Percentiles rank a stretch among this genome's conserved stretches.
These are phyloP conservation scores for Phyllosticta citrichinensis DNA, from an alignment of 2,329 filamentous ascomycete genomes.

Conservation along the genomic window DNA sequence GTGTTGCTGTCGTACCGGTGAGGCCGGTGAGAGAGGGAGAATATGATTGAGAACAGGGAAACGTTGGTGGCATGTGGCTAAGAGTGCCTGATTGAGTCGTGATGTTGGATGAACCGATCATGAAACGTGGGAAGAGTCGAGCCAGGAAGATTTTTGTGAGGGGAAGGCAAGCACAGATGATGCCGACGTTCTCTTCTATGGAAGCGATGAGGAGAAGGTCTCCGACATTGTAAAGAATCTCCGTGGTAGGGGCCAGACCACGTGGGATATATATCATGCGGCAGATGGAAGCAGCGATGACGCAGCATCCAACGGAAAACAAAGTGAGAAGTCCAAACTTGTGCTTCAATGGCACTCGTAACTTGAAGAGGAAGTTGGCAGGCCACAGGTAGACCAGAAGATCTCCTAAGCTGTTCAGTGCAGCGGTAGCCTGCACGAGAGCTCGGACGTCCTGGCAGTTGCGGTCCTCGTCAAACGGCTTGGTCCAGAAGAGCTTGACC, in stretches of 20 bases:
- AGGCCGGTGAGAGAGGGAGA: background rate
- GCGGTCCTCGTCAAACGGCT: background rate
- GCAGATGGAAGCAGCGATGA: slow-evolving; percentile 1
- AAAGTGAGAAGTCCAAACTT: slow-evolving; percentile 12
- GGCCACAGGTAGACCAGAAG: slow-evolving; percentile 15
- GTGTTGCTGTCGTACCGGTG: background rate
- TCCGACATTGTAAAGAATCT: slow-evolving; percentile 15
- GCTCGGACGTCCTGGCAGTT: slow-evolving; percentile 11
- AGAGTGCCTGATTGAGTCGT: background rate
- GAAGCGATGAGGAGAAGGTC: slow-evolving; percentile 19
- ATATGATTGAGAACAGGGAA: background rate
- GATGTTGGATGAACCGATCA: background rate
- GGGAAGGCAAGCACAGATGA: slow-evolving; percentile 23
- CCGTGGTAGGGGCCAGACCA: background rate
- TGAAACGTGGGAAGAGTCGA: background rate
- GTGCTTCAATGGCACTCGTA: slow-evolving; percentile 13
- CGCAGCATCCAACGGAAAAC: slow-evolving; percentile 13
- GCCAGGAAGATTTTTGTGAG: slow-evolving; percentile 21
- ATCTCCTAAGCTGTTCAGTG: slow-evolving; percentile 15
- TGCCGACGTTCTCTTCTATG: slow-evolving; percentile 20
- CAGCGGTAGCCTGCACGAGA: slow-evolving; percentile 12
- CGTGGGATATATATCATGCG: slow-evolving; percentile 1
- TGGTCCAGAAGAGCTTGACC: background rate
- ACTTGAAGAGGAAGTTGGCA: slow-evolving; percentile 15
- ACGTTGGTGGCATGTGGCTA: background rate